Evolutionary conservation across 768 basidiomycete genomes (phyloP).

Genomic region (Mycena pura): DNA sequence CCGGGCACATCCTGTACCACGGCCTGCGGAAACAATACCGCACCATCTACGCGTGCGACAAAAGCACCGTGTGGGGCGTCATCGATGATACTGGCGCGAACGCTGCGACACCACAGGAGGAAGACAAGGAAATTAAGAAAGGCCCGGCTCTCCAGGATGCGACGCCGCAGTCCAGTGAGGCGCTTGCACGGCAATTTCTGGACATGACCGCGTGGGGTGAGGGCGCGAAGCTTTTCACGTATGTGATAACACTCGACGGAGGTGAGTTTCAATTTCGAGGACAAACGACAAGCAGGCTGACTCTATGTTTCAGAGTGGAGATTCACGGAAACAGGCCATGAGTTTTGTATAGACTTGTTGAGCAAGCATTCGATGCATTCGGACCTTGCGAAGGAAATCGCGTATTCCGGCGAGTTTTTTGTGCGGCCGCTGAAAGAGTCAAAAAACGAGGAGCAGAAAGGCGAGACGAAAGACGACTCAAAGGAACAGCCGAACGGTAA

Average conservation of each 20-base stretch:
- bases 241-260: slow-evolving; percentile 51
- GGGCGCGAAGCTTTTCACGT: slow-evolving; percentile 50
- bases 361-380: slow-evolving; percentile 57
- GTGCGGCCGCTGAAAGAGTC: no score
- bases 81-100: slow-evolving; percentile 27
- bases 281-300: no score
- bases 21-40: slow-evolving; percentile 49
- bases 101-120: neutral
- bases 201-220: slow-evolving; percentile 49
- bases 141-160: neutral
- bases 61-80: slow-evolving; percentile 43
- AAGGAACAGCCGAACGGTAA: no score
- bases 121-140: slow-evolving; percentile 16
- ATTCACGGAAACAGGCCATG: slow-evolving; percentile 54
- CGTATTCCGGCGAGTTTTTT: no score
- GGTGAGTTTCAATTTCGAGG: no score
- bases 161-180: slow-evolving; percentile 23
- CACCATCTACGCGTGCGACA: slow-evolving; percentile 46
- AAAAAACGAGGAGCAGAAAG: no score
- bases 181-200: slow-evolving; percentile 45
- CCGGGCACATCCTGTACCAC: slow-evolving; percentile 46
- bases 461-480: no score
- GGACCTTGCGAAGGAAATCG: slow-evolving; percentile 49
- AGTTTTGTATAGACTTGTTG: slow-evolving; percentile 49
- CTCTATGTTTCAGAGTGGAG: slow-evolving; percentile 46